phyloP scores from a whole-genome alignment of 768 basidiomycete genomes.

The Chlorophyllum brunneum region DNA sequence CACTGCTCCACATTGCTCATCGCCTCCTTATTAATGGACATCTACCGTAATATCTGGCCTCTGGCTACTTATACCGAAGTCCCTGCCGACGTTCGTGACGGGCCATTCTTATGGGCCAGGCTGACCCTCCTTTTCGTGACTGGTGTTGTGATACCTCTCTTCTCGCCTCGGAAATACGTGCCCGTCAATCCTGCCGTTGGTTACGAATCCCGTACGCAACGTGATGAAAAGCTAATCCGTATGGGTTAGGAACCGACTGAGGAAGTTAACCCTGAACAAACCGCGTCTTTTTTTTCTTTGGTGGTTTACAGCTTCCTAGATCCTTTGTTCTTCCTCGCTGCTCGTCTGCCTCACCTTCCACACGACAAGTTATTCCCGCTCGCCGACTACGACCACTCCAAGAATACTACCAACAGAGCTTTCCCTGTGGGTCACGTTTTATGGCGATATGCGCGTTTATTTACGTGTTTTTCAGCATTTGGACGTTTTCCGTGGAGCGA shows the following conservation, averaged over 20 bases:
- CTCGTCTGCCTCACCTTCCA: conserved; percentile 42
- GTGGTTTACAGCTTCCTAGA: conserved; percentile 53
- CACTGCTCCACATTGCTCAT: conserved; percentile 26
- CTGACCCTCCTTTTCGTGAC: conserved; percentile 29
- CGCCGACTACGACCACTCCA: conserved; percentile 53
- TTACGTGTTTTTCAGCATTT: conserved; percentile 23
- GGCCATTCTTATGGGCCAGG: conserved; percentile 26
- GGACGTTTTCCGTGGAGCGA: conserved; percentile 36
- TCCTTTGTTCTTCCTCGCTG: conserved; percentile 42
- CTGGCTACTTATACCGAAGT: conserved; percentile 39
- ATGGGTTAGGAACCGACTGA: conserved; percentile 28
- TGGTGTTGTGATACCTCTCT: conserved; percentile 45
- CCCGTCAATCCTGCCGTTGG: conserved; percentile 45
- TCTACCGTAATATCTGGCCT: conserved; percentile 55
- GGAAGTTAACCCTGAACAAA: conserved; percentile 47
- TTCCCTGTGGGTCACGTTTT: conserved; percentile 20
- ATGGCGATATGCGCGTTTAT: background rate
- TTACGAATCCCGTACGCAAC: background rate
- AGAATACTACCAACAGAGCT: conserved; percentile 21
- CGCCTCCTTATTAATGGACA: conserved; percentile 37
- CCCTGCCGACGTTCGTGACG: conserved; percentile 38
- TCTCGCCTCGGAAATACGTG: conserved; percentile 48
- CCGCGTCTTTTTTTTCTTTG: conserved; percentile 40
- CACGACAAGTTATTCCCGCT: conserved; percentile 57
- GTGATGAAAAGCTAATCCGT: background rate